Percentiles rank a stretch among this genome's conserved stretches.
phyloP scores from a whole-genome alignment of 148 eudicot genomes.

The Camellia granthamiana region DNA sequence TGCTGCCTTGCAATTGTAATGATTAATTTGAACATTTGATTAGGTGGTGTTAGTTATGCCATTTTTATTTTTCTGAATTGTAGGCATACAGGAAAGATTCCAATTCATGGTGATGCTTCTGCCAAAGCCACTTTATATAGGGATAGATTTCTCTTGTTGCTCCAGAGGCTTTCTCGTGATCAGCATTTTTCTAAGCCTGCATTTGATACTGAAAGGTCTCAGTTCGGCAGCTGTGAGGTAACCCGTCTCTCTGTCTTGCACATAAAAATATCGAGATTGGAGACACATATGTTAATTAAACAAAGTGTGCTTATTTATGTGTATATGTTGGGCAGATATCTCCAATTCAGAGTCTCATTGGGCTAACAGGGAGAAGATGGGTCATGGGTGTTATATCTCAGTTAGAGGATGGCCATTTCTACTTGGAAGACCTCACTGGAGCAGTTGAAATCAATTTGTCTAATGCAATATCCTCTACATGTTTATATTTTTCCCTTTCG shows the following conservation, averaged over 20 bases:
- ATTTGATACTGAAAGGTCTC: constrained; percentile 55
- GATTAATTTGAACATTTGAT: background rate
- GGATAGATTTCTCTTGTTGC: constrained; percentile 76
- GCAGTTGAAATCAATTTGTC: constrained; percentile 87
- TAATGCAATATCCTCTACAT: constrained; percentile 79
- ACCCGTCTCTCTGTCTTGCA: background rate
- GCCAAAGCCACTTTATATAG: constrained; percentile 74
- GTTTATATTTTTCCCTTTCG: background rate
- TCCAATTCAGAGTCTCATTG: constrained; percentile 83
- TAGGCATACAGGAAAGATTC: constrained; percentile 63
- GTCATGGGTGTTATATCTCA: constrained; percentile 95
- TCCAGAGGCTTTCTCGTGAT: constrained; percentile 76
- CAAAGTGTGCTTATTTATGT: background rate
- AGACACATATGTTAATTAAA: background rate
- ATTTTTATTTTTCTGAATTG: background rate
- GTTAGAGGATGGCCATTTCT: constrained; percentile 97
- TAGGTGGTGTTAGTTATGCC: background rate
- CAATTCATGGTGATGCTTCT: constrained; percentile 81
- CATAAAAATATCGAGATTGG: background rate
- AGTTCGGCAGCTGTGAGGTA: constrained; percentile 83
- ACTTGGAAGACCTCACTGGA: constrained; percentile 90
- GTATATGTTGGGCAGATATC: constrained; percentile 57
- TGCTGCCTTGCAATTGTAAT: background rate
- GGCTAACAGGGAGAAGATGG: constrained; percentile 83
- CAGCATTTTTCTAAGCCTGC: constrained; percentile 80